Percentiles rank a stretch among this genome's conserved stretches.
These are phyloP conservation scores for Saposhnikovia divaricata DNA, from an alignment of 129 eudicot genomes.

Conservation along the genomic window DNA sequence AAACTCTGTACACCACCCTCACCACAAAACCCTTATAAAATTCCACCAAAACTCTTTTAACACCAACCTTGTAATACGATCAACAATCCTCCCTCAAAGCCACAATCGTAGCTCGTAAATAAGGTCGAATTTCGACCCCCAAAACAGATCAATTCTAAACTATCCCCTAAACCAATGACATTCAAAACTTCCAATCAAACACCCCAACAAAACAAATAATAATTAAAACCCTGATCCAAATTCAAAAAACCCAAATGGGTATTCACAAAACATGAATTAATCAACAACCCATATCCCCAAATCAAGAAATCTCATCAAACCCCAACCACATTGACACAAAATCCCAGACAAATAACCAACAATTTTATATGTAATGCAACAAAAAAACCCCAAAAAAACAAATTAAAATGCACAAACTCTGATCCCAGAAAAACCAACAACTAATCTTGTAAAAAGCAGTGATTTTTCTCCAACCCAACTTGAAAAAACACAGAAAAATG, in stretches of 20 bases:
- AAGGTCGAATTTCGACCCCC: background rate
- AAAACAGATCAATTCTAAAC: background rate
- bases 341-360: background rate
- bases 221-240: conserved; percentile 20
- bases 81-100: conserved; percentile 8
- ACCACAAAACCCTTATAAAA: background rate
- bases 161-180: background rate
- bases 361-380: background rate
- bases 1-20: conserved; percentile 18
- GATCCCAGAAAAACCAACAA: background rate
- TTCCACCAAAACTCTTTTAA: background rate
- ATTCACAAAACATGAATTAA: conserved; percentile 10
- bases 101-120: background rate
- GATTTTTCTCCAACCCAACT: background rate
- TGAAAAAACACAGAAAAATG: background rate
- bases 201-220: background rate
- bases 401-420: conserved; percentile 16
- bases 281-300: conserved; percentile 38
- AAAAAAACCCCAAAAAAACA: conserved; percentile 6
- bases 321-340: conserved; percentile 26
- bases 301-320: conserved; percentile 7
- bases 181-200: background rate
- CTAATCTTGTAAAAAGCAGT: background rate
- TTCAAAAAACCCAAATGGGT: conserved; percentile 13
- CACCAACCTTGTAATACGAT: conserved; percentile 12